Evolutionary conservation across 2,329 filamentous ascomycete species (phyloP).

Genomic region (Verruconis gallopava): DNA sequence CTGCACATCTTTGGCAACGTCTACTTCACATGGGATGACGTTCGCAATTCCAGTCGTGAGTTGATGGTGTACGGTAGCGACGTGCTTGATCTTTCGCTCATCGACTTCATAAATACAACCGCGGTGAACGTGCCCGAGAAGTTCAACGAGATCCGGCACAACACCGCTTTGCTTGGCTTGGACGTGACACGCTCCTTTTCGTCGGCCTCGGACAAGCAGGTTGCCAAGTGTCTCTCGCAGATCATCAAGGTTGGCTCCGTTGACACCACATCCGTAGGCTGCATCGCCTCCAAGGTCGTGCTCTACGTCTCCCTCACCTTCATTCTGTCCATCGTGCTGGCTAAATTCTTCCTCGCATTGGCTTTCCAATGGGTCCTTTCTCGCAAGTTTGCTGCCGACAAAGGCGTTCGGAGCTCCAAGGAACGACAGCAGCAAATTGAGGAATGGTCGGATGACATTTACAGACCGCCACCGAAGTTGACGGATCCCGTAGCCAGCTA

Average conservation of each 20-base stretch:
- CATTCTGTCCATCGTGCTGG: conserved; percentile 75
- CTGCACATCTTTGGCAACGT: conserved; percentile 70
- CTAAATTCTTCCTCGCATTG: conserved; percentile 79
- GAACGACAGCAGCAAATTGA: conserved; percentile 88
- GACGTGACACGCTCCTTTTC: conserved; percentile 87
- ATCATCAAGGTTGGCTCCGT: conserved; percentile 94
- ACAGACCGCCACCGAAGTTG: conserved; percentile 73
- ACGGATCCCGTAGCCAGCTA: conserved; percentile 54
- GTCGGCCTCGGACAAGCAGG: conserved; percentile 60
- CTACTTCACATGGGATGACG: conserved; percentile 91
- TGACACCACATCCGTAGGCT: conserved; percentile 91
- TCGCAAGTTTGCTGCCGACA: conserved; percentile 69
- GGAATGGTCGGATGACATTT: conserved; percentile 96
- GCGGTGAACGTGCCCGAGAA: conserved; percentile 63
- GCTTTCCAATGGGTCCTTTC: conserved; percentile 95
- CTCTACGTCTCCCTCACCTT: conserved; percentile 86
- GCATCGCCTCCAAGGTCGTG: conserved; percentile 94
- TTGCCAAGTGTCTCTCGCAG: conserved; percentile 78
- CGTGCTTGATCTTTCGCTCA: conserved; percentile 77
- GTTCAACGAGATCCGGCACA: conserved; percentile 69
- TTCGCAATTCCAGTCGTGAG: conserved; percentile 79
- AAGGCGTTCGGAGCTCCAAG: conserved; percentile 58
- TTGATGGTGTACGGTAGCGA: conserved; percentile 89
- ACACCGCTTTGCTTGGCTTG: conserved; percentile 59
- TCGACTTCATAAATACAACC: conserved; percentile 77